These are phyloP conservation scores for Cyclotella choctawhatcheeana DNA, from an alignment of 108 stramenopile species.

Conservation along the genomic window DNA sequence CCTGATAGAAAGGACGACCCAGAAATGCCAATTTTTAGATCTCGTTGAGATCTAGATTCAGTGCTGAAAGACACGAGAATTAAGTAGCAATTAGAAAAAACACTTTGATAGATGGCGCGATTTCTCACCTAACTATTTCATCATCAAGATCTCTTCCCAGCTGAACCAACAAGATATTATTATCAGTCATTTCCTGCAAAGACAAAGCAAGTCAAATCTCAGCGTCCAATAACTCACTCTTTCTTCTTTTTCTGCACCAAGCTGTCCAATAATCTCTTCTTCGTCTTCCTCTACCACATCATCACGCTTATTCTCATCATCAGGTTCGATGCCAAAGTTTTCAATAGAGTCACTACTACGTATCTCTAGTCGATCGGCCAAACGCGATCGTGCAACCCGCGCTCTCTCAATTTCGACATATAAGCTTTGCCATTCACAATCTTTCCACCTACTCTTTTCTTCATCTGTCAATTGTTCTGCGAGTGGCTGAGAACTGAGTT, in stretches of 20 bases:
- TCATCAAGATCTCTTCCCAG: constrained; percentile 26
- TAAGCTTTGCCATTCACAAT: constrained; percentile 50
- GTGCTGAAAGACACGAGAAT: constrained; percentile 1
- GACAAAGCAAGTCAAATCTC: background rate
- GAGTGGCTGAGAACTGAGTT: constrained; percentile 13
- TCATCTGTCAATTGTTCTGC: constrained; percentile 34
- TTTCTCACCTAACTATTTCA: constrained; percentile 14
- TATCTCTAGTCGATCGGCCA: constrained; percentile 28
- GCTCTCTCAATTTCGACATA: constrained; percentile 44
- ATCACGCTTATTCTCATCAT: too few species aligned
- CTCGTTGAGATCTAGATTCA: constrained; percentile 31
- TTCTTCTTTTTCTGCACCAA: constrained; percentile 13
- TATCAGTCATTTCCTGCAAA: background rate
- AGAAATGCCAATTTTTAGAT: constrained; percentile 45
- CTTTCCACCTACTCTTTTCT: constrained; percentile 48
- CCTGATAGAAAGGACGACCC: constrained; percentile 15
- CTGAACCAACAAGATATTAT: background rate
- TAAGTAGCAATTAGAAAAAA: background rate
- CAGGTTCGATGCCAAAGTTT: too few species aligned
- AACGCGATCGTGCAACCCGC: constrained; percentile 15
- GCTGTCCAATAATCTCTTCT: background rate
- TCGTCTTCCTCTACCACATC: background rate
- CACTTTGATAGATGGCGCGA: too few species aligned
- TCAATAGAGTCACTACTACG: constrained; percentile 17
- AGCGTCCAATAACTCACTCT: constrained; percentile 10